Evolutionary conservation across 495 filamentous ascomycete genomes (phyloP).

Genomic region (Trichoderma erinaceum): DNA sequence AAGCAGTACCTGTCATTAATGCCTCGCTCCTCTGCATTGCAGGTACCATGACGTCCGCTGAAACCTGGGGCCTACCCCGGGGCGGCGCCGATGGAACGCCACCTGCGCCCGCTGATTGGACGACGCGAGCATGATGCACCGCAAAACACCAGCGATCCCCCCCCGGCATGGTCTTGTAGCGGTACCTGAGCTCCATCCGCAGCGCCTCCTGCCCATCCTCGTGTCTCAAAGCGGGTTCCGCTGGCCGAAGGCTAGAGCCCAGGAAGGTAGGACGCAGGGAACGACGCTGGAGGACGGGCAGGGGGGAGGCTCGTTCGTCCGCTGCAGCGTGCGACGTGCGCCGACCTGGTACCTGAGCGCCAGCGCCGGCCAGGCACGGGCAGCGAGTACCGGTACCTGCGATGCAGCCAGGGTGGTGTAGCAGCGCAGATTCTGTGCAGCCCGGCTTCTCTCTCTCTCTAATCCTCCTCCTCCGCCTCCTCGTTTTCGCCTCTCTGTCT

Average conservation of each 20-base stretch:
- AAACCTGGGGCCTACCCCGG: slow-evolving; percentile 6
- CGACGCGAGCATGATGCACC: slow-evolving; percentile 5
- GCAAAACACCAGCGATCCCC: slow-evolving; percentile 7
- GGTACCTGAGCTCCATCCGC: neutral
- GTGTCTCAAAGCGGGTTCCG: slow-evolving; percentile 13
- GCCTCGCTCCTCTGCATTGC: neutral
- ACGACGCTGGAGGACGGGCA: neutral
- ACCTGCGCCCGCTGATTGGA: neutral
- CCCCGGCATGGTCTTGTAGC: neutral
- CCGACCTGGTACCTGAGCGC: neutral
- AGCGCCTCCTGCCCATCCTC: slow-evolving; percentile 13
- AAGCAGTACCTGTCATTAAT: neutral
- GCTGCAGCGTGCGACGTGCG: neutral
- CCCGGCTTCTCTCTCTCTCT: neutral
- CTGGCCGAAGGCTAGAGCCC: neutral
- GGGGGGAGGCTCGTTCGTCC: slow-evolving; percentile 8
- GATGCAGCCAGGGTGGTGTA: neutral
- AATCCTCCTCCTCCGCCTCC: slow-evolving; percentile 14
- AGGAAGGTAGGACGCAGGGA: slow-evolving; percentile 9
- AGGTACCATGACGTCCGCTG: slow-evolving; percentile 11
- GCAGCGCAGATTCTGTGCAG: slow-evolving; percentile 4
- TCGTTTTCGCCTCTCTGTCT: slow-evolving; percentile 9
- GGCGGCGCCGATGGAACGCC: slow-evolving; percentile 2
- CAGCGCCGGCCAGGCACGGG: neutral
- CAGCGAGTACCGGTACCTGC: neutral